Conservation (phyloP, 2,329 filamentous ascomycete species). For the Ilyonectria robusta region DNA sequence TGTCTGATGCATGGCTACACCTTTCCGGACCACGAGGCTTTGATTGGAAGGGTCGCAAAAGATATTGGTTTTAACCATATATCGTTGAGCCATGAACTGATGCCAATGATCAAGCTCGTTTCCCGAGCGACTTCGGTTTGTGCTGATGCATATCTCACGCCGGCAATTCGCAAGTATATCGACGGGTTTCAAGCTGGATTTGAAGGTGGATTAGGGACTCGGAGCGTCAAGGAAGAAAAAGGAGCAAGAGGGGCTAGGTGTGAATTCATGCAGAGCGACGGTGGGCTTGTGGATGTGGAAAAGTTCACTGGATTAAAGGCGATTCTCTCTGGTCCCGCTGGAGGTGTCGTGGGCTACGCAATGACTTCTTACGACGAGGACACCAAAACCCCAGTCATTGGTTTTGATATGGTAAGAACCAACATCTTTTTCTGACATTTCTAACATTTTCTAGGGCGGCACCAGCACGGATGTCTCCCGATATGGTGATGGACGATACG, state of each 20-base stretch:
- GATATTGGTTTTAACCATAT: conserved; percentile 85
- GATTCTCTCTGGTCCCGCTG: conserved; percentile 91
- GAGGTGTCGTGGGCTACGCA: conserved; percentile 92
- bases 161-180: conserved; percentile 59
- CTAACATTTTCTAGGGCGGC: conserved; percentile 68
- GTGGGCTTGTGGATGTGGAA: conserved; percentile 79
- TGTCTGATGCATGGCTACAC: conserved; percentile 95
- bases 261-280: conserved; percentile 96
- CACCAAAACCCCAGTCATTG: conserved; percentile 88
- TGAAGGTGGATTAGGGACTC: conserved; percentile 81
- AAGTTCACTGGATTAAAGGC: conserved; percentile 88
- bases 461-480: conserved; percentile 93
- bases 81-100: conserved; percentile 64
- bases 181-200: conserved; percentile 89
- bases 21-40: conserved; percentile 86
- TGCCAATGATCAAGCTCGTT: conserved; percentile 63
- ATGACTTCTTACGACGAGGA: conserved; percentile 89
- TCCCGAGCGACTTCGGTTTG: conserved; percentile 60
- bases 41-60: conserved; percentile 81
- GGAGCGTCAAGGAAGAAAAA: conserved; percentile 77
- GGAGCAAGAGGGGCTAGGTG: conserved; percentile 82
- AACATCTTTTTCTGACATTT: background rate
- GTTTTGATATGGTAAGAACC: conserved; percentile 83
- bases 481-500: conserved; percentile 87
- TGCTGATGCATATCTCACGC: conserved; percentile 61